Conservation (phyloP, 371 early-diverging fungal species). For the Mortierella polycephala region DNA sequence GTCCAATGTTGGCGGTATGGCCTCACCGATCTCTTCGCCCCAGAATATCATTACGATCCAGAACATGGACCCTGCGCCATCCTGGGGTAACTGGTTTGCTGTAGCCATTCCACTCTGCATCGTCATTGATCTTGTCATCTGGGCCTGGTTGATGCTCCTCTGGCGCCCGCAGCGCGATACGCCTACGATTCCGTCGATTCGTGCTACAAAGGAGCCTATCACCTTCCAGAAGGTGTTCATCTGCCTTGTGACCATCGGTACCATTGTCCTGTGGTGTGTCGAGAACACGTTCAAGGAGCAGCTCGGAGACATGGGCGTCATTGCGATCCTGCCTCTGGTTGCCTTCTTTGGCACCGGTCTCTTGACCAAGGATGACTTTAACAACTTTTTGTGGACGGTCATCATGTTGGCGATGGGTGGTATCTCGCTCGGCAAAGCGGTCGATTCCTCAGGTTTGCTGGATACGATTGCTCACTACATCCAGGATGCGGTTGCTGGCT, state of each 20-base stretch:
- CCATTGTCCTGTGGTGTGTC: slow-evolving; percentile 83
- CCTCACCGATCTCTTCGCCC: slow-evolving; percentile 85
- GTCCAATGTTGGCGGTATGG: slow-evolving; percentile 90
- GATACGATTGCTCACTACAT: slow-evolving; percentile 79
- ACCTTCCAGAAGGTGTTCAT: slow-evolving; percentile 73
- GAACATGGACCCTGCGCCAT: slow-evolving; percentile 80
- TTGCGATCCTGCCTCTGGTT: slow-evolving; percentile 82
- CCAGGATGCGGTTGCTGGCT: slow-evolving; percentile 68
- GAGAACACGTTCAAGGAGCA: slow-evolving; percentile 66
- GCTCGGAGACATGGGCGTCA: slow-evolving; percentile 87
- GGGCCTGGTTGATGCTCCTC: slow-evolving; percentile 66
- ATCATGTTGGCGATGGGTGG: slow-evolving; percentile 93
- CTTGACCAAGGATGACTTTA: slow-evolving; percentile 86
- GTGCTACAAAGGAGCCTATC: slow-evolving; percentile 67
- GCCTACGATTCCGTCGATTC: slow-evolving; percentile 65
- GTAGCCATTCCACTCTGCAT: slow-evolving; percentile 70
- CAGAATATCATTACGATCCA: slow-evolving; percentile 82
- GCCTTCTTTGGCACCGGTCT: slow-evolving; percentile 85
- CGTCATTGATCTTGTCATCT: slow-evolving; percentile 74
- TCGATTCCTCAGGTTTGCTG: slow-evolving; percentile 79
- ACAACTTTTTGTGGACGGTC: slow-evolving; percentile 80
- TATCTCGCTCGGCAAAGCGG: slow-evolving; percentile 84
- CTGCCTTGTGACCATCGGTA: slow-evolving; percentile 66
- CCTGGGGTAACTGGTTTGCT: slow-evolving; percentile 75
- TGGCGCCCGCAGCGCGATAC: slow-evolving; percentile 74